phyloP scores from a whole-genome alignment of 768 basidiomycete species.

The Austroboletus eburneus region DNA sequence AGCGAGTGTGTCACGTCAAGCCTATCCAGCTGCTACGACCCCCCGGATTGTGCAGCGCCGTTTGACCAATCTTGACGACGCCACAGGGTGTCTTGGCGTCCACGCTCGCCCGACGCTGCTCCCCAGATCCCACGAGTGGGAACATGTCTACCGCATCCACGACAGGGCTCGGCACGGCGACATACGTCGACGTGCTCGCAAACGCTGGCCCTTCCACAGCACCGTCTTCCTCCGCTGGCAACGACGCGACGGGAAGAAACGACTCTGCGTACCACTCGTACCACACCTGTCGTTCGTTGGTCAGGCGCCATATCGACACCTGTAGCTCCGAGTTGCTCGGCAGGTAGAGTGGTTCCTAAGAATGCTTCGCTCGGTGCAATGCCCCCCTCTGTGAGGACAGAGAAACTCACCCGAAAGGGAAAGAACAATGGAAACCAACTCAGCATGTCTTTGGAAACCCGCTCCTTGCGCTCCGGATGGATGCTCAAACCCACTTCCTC shows the following conservation, averaged over 20 bases:
- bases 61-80: slow-evolving; percentile 90
- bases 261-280: slow-evolving; percentile 99
- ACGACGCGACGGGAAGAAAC: slow-evolving; percentile 61
- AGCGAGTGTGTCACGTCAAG: slow-evolving; percentile 28
- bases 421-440: slow-evolving; percentile 99
- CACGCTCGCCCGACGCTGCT: slow-evolving; percentile 5
- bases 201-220: slow-evolving; percentile 20
- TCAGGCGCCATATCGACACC: slow-evolving; percentile 92
- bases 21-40: slow-evolving; percentile 95
- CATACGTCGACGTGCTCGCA: slow-evolving; percentile 26
- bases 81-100: slow-evolving; percentile 31
- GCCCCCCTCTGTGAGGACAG: neutral
- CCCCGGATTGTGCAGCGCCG: slow-evolving; percentile 84
- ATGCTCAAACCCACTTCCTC: slow-evolving; percentile 89
- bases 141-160: slow-evolving; percentile 59
- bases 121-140: slow-evolving; percentile 16
- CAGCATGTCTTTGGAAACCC: slow-evolving; percentile 92
- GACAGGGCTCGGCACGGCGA: slow-evolving; percentile 59
- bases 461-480: slow-evolving; percentile 83
- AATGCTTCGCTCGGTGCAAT: slow-evolving; percentile 2
- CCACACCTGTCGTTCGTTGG: slow-evolving; percentile 88
- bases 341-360: slow-evolving; percentile 87
- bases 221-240: slow-evolving; percentile 17
- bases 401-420: slow-evolving; percentile 70
- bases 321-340: slow-evolving; percentile 90